These are phyloP conservation scores for Ustilago xerochloae DNA, from an alignment of 1,284 basidiomycete genomes.

Conservation along the genomic window DNA sequence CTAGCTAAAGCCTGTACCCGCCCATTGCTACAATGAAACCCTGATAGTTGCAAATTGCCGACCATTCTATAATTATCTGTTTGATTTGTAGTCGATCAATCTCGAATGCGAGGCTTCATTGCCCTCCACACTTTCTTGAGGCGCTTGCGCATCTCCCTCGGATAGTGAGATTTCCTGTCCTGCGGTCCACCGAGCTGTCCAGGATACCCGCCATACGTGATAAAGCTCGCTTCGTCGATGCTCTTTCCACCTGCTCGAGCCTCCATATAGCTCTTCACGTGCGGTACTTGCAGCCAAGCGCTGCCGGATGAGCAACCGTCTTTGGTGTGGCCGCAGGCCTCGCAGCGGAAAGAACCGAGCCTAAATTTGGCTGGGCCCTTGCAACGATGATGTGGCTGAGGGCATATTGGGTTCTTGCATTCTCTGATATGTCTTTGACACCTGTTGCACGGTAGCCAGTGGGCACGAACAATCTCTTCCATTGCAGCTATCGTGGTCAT, in stretches of 20 bases:
- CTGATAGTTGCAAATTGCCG: too few species aligned
- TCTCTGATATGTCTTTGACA: neutral
- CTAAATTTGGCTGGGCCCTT: neutral
- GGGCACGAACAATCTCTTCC: neutral
- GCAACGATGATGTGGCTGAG: neutral
- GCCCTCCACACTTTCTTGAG: neutral
- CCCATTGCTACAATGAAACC: too few species aligned
- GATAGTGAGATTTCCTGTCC: neutral
- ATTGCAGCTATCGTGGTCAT: neutral
- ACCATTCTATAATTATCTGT: too few species aligned
- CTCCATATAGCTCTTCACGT: neutral
- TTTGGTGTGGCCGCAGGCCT: neutral
- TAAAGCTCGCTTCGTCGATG: neutral
- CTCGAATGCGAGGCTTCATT: neutral
- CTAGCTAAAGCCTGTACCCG: too few species aligned
- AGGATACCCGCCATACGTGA: neutral
- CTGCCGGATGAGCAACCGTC: neutral
- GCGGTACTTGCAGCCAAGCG: neutral
- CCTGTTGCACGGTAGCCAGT: neutral
- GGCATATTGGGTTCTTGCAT: neutral
- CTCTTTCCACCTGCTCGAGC: neutral
- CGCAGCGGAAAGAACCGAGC: neutral
- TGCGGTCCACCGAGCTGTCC: neutral
- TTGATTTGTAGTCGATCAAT: neutral
- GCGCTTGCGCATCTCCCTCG: neutral